Conservation (phyloP, 139 green algal species). For the Parachlorella kessleri region DNA sequence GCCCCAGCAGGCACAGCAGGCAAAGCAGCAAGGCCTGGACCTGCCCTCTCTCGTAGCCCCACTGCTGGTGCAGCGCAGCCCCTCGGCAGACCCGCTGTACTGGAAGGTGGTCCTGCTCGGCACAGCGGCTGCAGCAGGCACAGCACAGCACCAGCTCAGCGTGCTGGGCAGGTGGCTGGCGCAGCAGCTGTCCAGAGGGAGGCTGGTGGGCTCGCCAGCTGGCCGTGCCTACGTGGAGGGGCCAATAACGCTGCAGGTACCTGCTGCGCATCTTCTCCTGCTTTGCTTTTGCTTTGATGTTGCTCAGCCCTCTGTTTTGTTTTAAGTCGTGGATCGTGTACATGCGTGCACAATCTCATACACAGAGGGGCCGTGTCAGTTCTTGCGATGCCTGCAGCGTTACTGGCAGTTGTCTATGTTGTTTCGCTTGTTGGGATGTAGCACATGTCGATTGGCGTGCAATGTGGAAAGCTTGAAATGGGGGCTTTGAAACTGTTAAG, state of each 20-base stretch:
- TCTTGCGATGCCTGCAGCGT: too few relatives aligned
- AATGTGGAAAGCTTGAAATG: too few relatives aligned
- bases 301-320: too few relatives aligned
- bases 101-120: constrained; percentile 24
- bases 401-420: constrained; percentile 4
- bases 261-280: too few relatives aligned
- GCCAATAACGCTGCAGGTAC: neutral
- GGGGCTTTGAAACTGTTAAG: too few relatives aligned
- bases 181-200: constrained; percentile 14
- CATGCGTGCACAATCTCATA: too few relatives aligned
- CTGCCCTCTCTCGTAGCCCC: neutral
- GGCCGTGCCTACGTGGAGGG: neutral
- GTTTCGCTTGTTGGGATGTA: neutral
- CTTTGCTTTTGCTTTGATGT: too few relatives aligned
- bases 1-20: neutral
- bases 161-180: constrained; percentile 14
- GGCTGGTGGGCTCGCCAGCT: too few relatives aligned
- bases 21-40: neutral
- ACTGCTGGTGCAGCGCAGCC: constrained; percentile 14
- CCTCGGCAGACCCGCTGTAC: constrained; percentile 5
- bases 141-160: constrained; percentile 1
- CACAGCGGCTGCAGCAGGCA: neutral
- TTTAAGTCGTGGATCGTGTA: too few relatives aligned
- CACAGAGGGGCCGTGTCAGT: too few relatives aligned
- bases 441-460: too few relatives aligned